phyloP scores from a whole-genome alignment of 2,329 filamentous ascomycete genomes.

The Colletotrichum gloeosporioides region DNA sequence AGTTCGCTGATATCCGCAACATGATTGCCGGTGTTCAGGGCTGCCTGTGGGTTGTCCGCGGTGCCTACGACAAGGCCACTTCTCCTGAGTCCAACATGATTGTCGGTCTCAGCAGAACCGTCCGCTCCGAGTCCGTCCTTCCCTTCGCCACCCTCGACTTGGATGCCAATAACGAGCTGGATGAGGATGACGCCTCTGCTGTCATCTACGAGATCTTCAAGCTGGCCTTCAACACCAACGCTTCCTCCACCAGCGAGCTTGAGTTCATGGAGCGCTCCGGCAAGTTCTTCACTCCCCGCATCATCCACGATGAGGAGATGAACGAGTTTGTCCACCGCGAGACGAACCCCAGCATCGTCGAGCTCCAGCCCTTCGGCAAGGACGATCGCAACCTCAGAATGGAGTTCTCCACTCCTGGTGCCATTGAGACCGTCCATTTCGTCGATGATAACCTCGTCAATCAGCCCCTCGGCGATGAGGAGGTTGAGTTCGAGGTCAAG shows the following conservation, averaged over 20 bases:
- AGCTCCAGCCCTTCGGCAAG: constrained; percentile 45
- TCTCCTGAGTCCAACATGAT: constrained; percentile 49
- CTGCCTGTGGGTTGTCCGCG: constrained; percentile 45
- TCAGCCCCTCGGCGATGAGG: constrained; percentile 33
- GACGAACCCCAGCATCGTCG: constrained; percentile 41
- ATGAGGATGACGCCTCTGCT: constrained; percentile 31
- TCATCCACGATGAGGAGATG: constrained; percentile 44
- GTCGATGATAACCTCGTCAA: constrained; percentile 36
- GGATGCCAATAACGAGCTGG: constrained; percentile 38
- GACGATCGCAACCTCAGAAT: constrained; percentile 37
- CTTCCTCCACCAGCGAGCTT: constrained; percentile 40
- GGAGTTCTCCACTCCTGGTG: constrained; percentile 42
- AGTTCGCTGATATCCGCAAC: constrained; percentile 42
- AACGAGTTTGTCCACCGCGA: constrained; percentile 48
- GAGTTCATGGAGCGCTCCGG: constrained; percentile 47
- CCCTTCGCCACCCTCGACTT: constrained; percentile 51
- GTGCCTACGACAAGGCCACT: constrained; percentile 40
- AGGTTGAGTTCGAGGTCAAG: constrained; percentile 48
- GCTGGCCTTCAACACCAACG: constrained; percentile 36
- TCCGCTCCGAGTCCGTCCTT: constrained; percentile 52
- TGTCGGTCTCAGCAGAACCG: constrained; percentile 47
- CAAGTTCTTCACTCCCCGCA: constrained; percentile 42
- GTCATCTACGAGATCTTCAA: constrained; percentile 42
- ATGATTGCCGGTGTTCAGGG: constrained; percentile 39
- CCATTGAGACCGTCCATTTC: constrained; percentile 45